Evolutionary conservation across 495 filamentous ascomycete species (phyloP).

Genomic region (Aspergillus bridgeri): DNA sequence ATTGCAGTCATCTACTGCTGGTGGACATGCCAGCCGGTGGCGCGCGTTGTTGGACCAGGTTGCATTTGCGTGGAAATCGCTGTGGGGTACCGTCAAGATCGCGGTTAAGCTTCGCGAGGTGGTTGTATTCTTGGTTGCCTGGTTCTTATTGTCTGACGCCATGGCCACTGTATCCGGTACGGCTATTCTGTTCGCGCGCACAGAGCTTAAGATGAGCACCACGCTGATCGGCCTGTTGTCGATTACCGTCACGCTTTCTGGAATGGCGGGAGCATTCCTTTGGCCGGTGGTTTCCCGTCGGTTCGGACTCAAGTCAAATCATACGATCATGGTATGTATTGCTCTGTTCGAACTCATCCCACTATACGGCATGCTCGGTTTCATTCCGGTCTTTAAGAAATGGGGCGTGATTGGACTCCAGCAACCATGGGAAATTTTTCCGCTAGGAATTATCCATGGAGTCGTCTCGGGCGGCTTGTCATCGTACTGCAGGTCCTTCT

Average conservation of each 20-base stretch:
- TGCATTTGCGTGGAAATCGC: slow-evolving; percentile 72
- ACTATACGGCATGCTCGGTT: slow-evolving; percentile 79
- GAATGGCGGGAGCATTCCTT: slow-evolving; percentile 77
- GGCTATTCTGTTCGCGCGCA: slow-evolving; percentile 90
- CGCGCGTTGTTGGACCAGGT: slow-evolving; percentile 52
- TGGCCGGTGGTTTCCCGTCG: slow-evolving; percentile 70
- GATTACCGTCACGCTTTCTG: slow-evolving; percentile 74
- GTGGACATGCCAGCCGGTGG: slow-evolving; percentile 21
- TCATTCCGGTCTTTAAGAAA: slow-evolving; percentile 67
- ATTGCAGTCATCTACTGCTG: slow-evolving; percentile 33
- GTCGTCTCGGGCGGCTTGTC: slow-evolving; percentile 80
- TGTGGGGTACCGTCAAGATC: slow-evolving; percentile 73
- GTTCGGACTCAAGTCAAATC: slow-evolving; percentile 61
- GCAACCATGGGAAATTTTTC: slow-evolving; percentile 89
- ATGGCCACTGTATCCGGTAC: slow-evolving; percentile 88
- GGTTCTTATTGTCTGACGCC: slow-evolving; percentile 86
- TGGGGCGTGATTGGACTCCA: slow-evolving; percentile 79
- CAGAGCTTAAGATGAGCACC: slow-evolving; percentile 74
- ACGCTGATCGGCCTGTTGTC: slow-evolving; percentile 75
- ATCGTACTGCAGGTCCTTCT: slow-evolving; percentile 82
- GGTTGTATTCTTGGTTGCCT: slow-evolving; percentile 75
- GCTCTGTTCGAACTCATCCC: slow-evolving; percentile 83
- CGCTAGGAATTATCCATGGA: slow-evolving; percentile 77
- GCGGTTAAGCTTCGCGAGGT: slow-evolving; percentile 73
- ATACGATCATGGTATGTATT: slow-evolving; percentile 81